A percentile compares a stretch with the other conserved stretches of the same genome.
These are phyloP conservation scores for Delitschia confertaspora DNA, from an alignment of 495 filamentous ascomycete species.

Conservation along the genomic window DNA sequence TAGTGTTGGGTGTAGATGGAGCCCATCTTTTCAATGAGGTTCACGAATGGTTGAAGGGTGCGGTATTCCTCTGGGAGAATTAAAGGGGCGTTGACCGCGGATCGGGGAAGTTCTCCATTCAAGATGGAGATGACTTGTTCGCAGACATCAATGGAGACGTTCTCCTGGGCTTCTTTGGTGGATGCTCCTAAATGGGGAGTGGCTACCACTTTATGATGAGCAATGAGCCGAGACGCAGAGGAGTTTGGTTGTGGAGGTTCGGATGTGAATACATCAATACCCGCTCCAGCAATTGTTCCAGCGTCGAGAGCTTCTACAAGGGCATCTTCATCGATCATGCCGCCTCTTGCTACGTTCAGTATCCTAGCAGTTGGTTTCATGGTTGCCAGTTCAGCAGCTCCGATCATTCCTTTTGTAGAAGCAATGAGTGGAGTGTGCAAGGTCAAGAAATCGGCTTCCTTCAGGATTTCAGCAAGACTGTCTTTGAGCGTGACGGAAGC, in stretches of 20 bases:
- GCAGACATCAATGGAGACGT: slow-evolving; percentile 65
- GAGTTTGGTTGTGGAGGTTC: slow-evolving; percentile 53
- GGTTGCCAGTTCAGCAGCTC: slow-evolving; percentile 47
- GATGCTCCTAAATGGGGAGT: slow-evolving; percentile 67
- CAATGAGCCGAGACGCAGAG: slow-evolving; percentile 46
- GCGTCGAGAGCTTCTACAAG: slow-evolving; percentile 56
- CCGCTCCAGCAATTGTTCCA: slow-evolving; percentile 61
- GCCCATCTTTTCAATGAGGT: slow-evolving; percentile 60
- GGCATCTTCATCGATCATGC: slow-evolving; percentile 63
- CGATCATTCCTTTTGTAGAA: slow-evolving; percentile 58
- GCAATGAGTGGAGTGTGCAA: slow-evolving; percentile 68
- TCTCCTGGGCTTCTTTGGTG: slow-evolving; percentile 70
- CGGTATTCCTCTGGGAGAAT: slow-evolving; percentile 65
- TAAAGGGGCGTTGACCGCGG: slow-evolving; percentile 63
- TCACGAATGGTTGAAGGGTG: slow-evolving; percentile 60
- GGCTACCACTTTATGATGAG: slow-evolving; percentile 55
- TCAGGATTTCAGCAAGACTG: slow-evolving; percentile 47
- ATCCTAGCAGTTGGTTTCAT: slow-evolving; percentile 62
- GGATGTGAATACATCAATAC: slow-evolving; percentile 63
- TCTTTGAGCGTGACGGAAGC: slow-evolving; percentile 49
- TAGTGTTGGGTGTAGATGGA: slow-evolving; percentile 63
- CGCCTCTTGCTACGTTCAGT: slow-evolving; percentile 64
- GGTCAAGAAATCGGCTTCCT: slow-evolving; percentile 59
- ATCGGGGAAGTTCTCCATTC: slow-evolving; percentile 54
- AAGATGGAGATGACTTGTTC: slow-evolving; percentile 61